Base-by-base conservation (phyloP, 2,329 filamentous ascomycete genomes). In the Ascosphaera apis region DNA sequence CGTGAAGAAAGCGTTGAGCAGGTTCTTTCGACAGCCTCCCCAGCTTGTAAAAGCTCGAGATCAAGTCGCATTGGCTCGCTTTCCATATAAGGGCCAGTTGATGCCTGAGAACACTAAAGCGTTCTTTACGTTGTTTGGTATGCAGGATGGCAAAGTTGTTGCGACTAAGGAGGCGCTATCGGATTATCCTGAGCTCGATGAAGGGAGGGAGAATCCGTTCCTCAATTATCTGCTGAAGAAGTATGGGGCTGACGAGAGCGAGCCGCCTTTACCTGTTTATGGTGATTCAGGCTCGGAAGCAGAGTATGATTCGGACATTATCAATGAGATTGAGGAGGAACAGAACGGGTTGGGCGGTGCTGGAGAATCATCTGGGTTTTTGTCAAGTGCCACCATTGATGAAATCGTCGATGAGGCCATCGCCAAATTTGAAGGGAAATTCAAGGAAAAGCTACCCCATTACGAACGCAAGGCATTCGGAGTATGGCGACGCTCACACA, bases 291-390 rank as follows among this genome's bases (percentile, higher is more conserved):
- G 53, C 1, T 56, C 56, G 5, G 56, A 60, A 43, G 61, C 62
- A 3, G 57, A 65, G 19, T 67, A 65, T 41, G 72, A 78, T 44
- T 58, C 65, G 8, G 62, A 67, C 25, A 74, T 68, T 0, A 66
- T 63, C 57, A 54, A 53, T 31, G 74, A 79, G 45, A 74, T 78
- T 7, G 62, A 73, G 33, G 55, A 65, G 19, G 70, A 75, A 40
- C 53, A 56, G 30, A 53, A 57, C 36, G 55, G 50, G 15, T 40
- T 59, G 5, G 27, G n/a, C 3, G 35, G 41, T 7, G 27, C 38
- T 4, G 34, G 38, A 16, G 40, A 40, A 40, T 39, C 45, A 41
- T 42, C 46, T 32, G 50, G 41, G 43, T 41, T 41, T 31, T 51
- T 73, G 9, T 52, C 55, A 7, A 23, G 34, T 3, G 60, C 65